Percentiles rank a stretch among this genome's conserved stretches.
phyloP scores from a whole-genome alignment of 108 stramenopile species.

The Fragilaria radians region DNA sequence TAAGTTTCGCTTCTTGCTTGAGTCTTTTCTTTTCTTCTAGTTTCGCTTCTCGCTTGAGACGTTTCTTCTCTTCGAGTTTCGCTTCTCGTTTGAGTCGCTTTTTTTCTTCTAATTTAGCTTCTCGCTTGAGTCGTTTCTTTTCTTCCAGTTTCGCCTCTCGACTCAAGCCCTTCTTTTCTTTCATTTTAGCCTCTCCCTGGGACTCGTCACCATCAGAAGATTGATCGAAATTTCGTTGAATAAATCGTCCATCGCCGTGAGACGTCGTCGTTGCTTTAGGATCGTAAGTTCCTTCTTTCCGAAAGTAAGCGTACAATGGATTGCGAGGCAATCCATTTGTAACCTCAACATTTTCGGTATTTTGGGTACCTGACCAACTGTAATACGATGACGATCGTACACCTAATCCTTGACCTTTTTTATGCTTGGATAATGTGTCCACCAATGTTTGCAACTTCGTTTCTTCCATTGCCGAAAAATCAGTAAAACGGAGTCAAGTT shows the following conservation, averaged over 20 bases:
- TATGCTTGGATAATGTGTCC: constrained; percentile 66
- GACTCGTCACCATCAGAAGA: background rate
- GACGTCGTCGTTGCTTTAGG: constrained; percentile 19
- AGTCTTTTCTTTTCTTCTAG: background rate
- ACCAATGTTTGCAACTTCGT: constrained; percentile 69
- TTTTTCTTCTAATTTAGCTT: constrained; percentile 42
- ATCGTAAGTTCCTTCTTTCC: constrained; percentile 62
- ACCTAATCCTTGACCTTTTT: constrained; percentile 44
- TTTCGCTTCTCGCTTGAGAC: constrained; percentile 18
- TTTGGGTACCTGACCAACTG: constrained; percentile 39
- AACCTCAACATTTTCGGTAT: constrained; percentile 17
- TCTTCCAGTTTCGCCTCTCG: constrained; percentile 24
- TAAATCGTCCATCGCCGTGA: constrained; percentile 70
- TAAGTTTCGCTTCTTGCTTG: background rate
- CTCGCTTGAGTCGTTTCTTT: constrained; percentile 45
- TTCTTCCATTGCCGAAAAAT: constrained; percentile 61
- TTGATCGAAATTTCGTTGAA: constrained; percentile 81
- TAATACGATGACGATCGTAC: constrained; percentile 44
- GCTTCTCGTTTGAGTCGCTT: constrained; percentile 56
- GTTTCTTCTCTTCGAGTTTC: constrained; percentile 58
- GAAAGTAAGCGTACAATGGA: constrained; percentile 70
- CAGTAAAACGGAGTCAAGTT: no score
- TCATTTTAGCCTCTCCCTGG: constrained; percentile 10
- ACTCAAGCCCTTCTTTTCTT: constrained; percentile 6
- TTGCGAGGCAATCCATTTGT: constrained; percentile 76